These are phyloP conservation scores for Alisma plantagoaquatica DNA, from an alignment of 106 monocot genomes.

Conservation along the genomic window DNA sequence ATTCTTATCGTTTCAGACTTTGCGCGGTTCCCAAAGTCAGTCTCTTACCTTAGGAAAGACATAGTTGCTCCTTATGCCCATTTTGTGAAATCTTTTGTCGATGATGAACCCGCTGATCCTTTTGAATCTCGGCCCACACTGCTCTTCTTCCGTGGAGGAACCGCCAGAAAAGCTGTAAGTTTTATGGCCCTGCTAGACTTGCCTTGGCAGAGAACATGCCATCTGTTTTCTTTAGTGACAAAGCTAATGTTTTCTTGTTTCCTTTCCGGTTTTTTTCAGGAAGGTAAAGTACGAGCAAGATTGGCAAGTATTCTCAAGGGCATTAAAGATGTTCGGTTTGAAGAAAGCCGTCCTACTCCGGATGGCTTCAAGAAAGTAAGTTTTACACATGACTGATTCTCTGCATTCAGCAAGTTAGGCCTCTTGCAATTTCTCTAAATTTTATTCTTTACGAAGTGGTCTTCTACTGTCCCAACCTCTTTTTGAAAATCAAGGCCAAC, in stretches of 20 bases:
- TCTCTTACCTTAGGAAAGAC: constrained; percentile 73
- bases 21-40: constrained; percentile 46
- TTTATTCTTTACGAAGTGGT: no score
- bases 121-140: constrained; percentile 77
- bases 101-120: constrained; percentile 58
- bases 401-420: no score
- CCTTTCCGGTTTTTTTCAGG: no score
- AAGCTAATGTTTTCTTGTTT: no score
- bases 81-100: constrained; percentile 56
- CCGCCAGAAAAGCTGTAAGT: constrained; percentile 86
- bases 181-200: no score
- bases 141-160: constrained; percentile 90
- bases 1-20: constrained; percentile 88
- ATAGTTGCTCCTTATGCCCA: constrained; percentile 88
- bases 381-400: no score
- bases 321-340: constrained; percentile 57
- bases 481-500: no score
- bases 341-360: constrained; percentile 72
- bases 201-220: no score
- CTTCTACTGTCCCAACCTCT: no score
- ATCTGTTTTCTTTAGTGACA: no score
- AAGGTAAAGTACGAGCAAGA: constrained; percentile 67
- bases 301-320: constrained; percentile 65
- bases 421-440: no score
- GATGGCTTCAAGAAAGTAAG: constrained; percentile 78